Conservation (phyloP, 2,329 filamentous ascomycete species). For the Claviceps sp. region DNA sequence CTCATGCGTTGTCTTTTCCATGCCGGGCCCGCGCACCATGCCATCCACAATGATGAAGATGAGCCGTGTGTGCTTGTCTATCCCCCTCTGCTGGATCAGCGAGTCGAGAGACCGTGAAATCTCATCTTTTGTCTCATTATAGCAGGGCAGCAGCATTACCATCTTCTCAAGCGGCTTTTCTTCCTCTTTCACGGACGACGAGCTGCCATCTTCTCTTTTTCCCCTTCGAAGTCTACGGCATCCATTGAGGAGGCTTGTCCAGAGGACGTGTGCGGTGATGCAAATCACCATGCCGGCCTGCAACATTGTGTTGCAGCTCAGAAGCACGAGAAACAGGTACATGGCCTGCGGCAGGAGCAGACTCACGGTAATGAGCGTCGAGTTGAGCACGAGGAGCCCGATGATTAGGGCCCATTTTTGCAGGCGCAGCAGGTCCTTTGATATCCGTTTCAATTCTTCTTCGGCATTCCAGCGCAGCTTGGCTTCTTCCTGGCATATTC, state of each 20-base stretch:
- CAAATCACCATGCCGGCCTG: slow-evolving; percentile 29
- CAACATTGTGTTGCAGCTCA: slow-evolving; percentile 31
- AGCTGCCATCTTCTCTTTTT: slow-evolving; percentile 12
- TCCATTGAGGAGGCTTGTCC: slow-evolving; percentile 18
- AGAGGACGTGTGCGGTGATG: slow-evolving; percentile 19
- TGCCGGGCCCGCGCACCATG: slow-evolving; percentile 30
- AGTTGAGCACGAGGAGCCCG: slow-evolving; percentile 22
- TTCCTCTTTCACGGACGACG: slow-evolving; percentile 9
- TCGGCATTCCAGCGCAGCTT: slow-evolving; percentile 27
- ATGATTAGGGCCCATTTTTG: slow-evolving; percentile 27
- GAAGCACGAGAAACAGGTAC: slow-evolving; percentile 29
- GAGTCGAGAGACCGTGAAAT: slow-evolving; percentile 31
- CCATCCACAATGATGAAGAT: slow-evolving; percentile 37
- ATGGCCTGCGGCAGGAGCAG: slow-evolving; percentile 26
- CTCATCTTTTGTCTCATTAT: slow-evolving; percentile 34
- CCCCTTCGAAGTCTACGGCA: slow-evolving; percentile 9
- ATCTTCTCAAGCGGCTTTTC: slow-evolving; percentile 22
- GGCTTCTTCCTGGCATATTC: slow-evolving; percentile 24
- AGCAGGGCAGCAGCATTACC: slow-evolving; percentile 34
- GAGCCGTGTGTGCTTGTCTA: slow-evolving; percentile 26
- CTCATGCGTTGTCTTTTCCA: slow-evolving; percentile 33
- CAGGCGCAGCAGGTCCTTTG: slow-evolving; percentile 21
- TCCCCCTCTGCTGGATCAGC: slow-evolving; percentile 28
- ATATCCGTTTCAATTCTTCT: slow-evolving; percentile 24
- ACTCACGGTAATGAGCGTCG: slow-evolving; percentile 22